These are phyloP conservation scores for Avicennia marina DNA, from an alignment of 257 asterid genomes.

Conservation along the genomic window DNA sequence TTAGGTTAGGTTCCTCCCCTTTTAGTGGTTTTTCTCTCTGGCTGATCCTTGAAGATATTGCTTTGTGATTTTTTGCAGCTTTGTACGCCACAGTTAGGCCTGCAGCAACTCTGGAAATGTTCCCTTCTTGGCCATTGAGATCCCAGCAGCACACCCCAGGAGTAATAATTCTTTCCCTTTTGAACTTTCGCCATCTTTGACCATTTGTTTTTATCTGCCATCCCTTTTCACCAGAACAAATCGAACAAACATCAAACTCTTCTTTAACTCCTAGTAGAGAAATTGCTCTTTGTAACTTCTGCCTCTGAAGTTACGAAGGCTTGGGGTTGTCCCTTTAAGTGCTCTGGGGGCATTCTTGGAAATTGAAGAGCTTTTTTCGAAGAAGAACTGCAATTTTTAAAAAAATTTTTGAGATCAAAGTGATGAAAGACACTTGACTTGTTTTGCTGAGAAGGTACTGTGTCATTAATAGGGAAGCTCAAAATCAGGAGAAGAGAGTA, in stretches of 20 bases:
- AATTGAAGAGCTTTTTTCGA: background rate
- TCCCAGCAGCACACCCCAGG: constrained; percentile 57
- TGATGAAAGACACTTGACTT: constrained; percentile 36
- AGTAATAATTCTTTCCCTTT: constrained; percentile 27
- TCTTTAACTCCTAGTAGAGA: too few species aligned
- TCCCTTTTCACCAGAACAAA: constrained; percentile 6
- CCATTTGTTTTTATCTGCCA: constrained; percentile 10
- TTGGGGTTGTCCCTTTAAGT: too few species aligned
- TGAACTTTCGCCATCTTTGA: constrained; percentile 16
- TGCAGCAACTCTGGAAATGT: constrained; percentile 94
- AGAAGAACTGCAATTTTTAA: background rate
- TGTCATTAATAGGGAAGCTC: constrained; percentile 57
- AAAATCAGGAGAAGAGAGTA: constrained; percentile 77
- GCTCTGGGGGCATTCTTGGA: too few species aligned
- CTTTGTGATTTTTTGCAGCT: constrained; percentile 71
- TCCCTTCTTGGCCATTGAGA: constrained; percentile 95
- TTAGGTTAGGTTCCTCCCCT: constrained; percentile 29
- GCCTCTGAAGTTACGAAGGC: too few species aligned
- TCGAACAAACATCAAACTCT: too few species aligned
- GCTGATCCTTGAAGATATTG: constrained; percentile 47
- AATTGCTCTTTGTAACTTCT: background rate
- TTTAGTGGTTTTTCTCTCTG: constrained; percentile 5
- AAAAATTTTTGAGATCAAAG: constrained; percentile 8
- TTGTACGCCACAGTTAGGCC: constrained; percentile 59
- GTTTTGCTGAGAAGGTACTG: constrained; percentile 12